phyloP scores from a whole-genome alignment of 176 grass and related monocot species.

The Sorghum bicolor region DNA sequence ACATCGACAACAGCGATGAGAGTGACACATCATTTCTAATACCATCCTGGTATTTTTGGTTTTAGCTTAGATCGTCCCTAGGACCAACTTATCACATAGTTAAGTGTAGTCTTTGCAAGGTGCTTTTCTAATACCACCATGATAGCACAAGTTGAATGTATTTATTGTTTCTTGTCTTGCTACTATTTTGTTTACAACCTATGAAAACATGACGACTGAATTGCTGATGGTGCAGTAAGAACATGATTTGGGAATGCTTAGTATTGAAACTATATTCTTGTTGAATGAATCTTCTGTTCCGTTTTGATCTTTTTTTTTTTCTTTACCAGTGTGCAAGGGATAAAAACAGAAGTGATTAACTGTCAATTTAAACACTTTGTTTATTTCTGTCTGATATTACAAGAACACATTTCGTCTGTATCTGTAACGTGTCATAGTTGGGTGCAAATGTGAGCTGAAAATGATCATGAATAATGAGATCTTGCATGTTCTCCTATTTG shows the following conservation, averaged over 20 bases:
- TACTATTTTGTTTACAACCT: neutral
- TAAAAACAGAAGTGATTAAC: neutral
- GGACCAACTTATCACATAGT: neutral
- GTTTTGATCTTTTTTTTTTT: neutral
- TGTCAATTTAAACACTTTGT: neutral
- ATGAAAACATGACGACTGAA: neutral
- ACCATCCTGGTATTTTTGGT: neutral
- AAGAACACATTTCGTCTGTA: neutral
- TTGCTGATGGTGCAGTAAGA: neutral
- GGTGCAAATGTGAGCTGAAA: neutral
- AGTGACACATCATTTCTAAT: neutral
- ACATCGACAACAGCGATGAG: too few relatives aligned
- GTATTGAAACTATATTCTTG: neutral
- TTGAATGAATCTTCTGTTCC: neutral
- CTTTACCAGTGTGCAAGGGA: neutral
- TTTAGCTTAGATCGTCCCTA: neutral
- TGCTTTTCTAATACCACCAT: neutral
- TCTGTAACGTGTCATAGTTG: neutral
- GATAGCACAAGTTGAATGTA: neutral
- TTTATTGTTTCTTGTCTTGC: neutral
- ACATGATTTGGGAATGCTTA: neutral
- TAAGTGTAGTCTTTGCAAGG: neutral
- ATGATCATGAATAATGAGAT: neutral
- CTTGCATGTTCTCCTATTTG: neutral
- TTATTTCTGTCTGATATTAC: neutral